Base-by-base conservation (phyloP, 768 basidiomycete species). In the Rubroboletus satanas region DNA sequence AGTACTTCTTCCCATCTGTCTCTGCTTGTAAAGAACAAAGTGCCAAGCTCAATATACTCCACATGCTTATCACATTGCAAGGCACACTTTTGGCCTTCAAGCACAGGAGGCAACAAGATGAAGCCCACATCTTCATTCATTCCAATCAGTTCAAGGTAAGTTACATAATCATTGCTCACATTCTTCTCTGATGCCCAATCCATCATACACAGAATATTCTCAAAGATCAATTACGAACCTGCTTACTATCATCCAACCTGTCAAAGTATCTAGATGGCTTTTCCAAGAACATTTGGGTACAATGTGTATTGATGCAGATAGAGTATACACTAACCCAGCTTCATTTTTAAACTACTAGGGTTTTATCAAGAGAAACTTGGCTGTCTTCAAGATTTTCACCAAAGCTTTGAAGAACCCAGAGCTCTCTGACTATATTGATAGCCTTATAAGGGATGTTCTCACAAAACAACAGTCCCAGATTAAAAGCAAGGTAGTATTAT, bases 271-370 rank as follows among this genome's bases (percentile, higher is more conserved):
- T 37, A 9, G 17, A 37, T 1, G 9, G 17, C 17, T 17, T 37
- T 9, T 3, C 17, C 0, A 8, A 37, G 37, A n/a, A 37, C 3
- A 37, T 37, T 37, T 37, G 37, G 14, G 15, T 37, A 14, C 4
- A n/a, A n/a, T n/a, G 8, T n/a, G 3, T 9, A 3, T 4, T n/a
- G 7, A 37, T 1, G 1, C 3, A 10, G n/a, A n/a, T n/a, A n/a
- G 8, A 9, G 4, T 37, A n/a, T 9, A 37, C 4, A n/a, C 37
- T n/a, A n/a, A 37, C 8, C 17, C 4, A 0, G 9, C 9, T 37
- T n/a, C 8, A 4, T 17, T 37, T 37, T n/a, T 6, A 10, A 37
- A 37, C 17, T 18, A 21, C 39, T 12, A 41, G 39, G 21, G 39
- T 21, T 14, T 43, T 9, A 15, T 26, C 1, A 43, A 26, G 15